phyloP scores from a whole-genome alignment of 1,284 basidiomycete species.

The Marasmius oreades region DNA sequence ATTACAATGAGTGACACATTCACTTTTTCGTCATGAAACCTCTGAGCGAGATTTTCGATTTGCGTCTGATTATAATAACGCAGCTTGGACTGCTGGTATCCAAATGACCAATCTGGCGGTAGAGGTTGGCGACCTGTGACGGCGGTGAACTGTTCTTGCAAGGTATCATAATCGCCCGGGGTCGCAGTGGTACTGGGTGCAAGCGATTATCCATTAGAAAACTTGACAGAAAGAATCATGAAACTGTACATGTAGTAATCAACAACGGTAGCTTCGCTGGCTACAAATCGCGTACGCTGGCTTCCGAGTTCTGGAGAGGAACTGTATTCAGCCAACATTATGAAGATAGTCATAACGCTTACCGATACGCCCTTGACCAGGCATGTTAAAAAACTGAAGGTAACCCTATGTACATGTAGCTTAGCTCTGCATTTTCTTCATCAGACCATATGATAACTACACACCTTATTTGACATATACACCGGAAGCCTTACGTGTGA shows the following conservation, averaged over 20 bases:
- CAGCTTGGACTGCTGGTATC: constrained; percentile 41
- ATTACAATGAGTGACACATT: constrained; percentile 38
- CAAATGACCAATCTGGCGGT: constrained; percentile 35
- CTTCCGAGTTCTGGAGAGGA: constrained; percentile 31
- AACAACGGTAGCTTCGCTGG: constrained; percentile 33
- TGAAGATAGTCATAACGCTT: constrained; percentile 5
- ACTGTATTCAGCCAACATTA: background rate
- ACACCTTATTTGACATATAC: constrained; percentile 38
- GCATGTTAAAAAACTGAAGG: constrained; percentile 39
- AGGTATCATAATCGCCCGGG: constrained; percentile 34
- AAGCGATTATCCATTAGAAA: background rate
- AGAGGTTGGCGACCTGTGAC: constrained; percentile 39
- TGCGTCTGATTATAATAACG: constrained; percentile 38
- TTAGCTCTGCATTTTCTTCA: background rate
- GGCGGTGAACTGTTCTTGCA: constrained; percentile 37
- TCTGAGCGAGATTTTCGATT: constrained; percentile 33
- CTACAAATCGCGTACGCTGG: constrained; percentile 33
- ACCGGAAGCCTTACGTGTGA: constrained; percentile 39
- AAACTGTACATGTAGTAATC: constrained; percentile 36
- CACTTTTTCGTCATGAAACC: constrained; percentile 37
- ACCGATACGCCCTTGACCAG: constrained; percentile 37
- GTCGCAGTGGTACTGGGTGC: constrained; percentile 31
- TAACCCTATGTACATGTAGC: constrained; percentile 27
- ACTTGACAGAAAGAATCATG: background rate
- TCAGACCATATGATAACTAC: background rate